Base-by-base conservation (phyloP, 2,329 filamentous ascomycete genomes). In the Paraphaeosphaeria minitans region DNA sequence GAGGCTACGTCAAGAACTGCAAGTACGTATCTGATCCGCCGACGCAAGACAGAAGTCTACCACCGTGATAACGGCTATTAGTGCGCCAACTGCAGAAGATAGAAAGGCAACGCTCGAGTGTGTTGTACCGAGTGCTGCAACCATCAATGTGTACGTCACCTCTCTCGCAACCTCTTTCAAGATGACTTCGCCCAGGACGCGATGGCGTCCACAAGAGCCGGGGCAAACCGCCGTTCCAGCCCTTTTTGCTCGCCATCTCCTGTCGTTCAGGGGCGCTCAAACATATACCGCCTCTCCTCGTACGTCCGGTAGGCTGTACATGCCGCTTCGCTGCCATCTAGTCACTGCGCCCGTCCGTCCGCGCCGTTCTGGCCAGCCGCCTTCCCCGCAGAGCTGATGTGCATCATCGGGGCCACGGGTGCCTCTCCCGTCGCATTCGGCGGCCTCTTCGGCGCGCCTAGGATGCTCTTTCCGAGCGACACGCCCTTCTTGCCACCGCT, bases 361-460 rank as follows among this genome's bases (percentile, higher is more conserved):
- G n/a, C 49, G 14, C 22, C 49, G 24, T 27, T 27, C 24, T 27
- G 3, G 19, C 49, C 55, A n/a, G 57, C 53, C 57, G 56, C 60
- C 53, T 51, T 51, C 8, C 33, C 33, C 7, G 48, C 19, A n/a
- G 39, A 50, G 10, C 37, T 43, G 2, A 43, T 56, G 47, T 60
- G 64, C 59, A 63, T 16, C 69, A 72, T 72, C 2, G 59, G 57
- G 29, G 69, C 68, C 31, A 66, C 60, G n/a, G 68, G 69, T n/a
- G 61, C 68, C n/a, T 33, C 19, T 0, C 54, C 48, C 16, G 29
- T 52, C 4, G 27, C 1, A 45, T 35, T 52, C 13, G n/a, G n/a
- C 13, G 53, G 48, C 42, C 46, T 46, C 55, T 65, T 68, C 58
- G 62, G 63, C 13, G 47, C 21, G 0, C 69, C 66, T 14, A 69